These are phyloP conservation scores for Aspergillus sp. DNA, from an alignment of 2,329 filamentous ascomycete species.

Conservation along the genomic window DNA sequence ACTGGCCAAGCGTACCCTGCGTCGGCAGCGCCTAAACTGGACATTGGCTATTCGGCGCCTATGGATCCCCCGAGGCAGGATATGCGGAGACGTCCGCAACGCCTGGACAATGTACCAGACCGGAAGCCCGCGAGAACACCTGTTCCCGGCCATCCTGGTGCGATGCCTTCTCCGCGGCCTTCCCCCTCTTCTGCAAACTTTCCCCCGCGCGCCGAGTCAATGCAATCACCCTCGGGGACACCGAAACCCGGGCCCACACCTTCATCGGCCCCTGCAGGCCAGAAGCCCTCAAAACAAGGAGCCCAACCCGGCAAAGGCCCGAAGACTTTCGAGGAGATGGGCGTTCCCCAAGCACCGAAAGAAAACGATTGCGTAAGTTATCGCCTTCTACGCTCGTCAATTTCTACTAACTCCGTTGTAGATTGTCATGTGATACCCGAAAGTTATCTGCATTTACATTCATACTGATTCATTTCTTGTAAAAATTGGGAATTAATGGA, in stretches of 20 bases:
- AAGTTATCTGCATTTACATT: slow-evolving; percentile 11
- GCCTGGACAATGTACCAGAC: slow-evolving; percentile 29
- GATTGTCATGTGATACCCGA: slow-evolving; percentile 46
- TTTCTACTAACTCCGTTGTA: slow-evolving; percentile 24
- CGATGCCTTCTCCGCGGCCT: slow-evolving; percentile 27
- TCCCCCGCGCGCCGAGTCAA: slow-evolving; percentile 34
- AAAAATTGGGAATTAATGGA: slow-evolving; percentile 10
- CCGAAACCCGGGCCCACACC: slow-evolving; percentile 32
- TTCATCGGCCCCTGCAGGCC: slow-evolving; percentile 29
- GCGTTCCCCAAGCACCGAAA: slow-evolving; percentile 77
- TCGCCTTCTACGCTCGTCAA: background rate
- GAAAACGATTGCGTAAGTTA: slow-evolving; percentile 83
- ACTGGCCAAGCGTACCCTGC: slow-evolving; percentile 32
- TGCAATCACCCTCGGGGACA: slow-evolving; percentile 34
- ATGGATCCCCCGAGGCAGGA: slow-evolving; percentile 36
- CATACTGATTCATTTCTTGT: slow-evolving; percentile 19
- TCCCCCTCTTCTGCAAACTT: slow-evolving; percentile 34
- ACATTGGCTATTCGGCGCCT: slow-evolving; percentile 51
- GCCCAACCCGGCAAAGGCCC: slow-evolving; percentile 69
- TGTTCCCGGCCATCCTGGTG: slow-evolving; percentile 24
- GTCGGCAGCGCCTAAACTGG: slow-evolving; percentile 38
- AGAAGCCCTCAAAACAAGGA: slow-evolving; percentile 34
- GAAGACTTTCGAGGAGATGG: slow-evolving; percentile 98
- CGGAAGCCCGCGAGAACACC: slow-evolving; percentile 34
- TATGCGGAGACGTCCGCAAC: slow-evolving; percentile 30